These are phyloP conservation scores for Colletotrichum falcatum DNA, from an alignment of 2,329 filamentous ascomycete genomes.

Conservation along the genomic window DNA sequence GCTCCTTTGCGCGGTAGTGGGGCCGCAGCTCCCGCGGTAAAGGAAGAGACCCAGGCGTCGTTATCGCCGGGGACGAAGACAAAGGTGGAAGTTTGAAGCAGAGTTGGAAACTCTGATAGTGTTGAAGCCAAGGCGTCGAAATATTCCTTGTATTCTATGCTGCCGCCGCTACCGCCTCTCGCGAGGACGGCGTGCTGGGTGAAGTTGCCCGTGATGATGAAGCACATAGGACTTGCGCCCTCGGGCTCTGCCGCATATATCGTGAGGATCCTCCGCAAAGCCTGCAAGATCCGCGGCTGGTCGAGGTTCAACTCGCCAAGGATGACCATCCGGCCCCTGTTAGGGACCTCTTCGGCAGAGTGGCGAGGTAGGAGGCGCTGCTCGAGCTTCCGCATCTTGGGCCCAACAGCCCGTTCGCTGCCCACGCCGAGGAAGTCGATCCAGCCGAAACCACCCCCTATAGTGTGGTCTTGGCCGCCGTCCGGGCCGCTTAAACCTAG, in stretches of 20 bases:
- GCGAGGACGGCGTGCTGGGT: slow-evolving; percentile 73
- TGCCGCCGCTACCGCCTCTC: slow-evolving; percentile 78
- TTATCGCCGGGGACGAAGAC: slow-evolving; percentile 96
- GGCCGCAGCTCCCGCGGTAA: slow-evolving; percentile 78
- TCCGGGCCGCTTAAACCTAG: slow-evolving; percentile 76
- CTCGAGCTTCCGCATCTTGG: slow-evolving; percentile 86
- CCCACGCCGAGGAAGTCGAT: slow-evolving; percentile 95
- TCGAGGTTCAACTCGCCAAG: slow-evolving; percentile 90
- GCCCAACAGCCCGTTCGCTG: slow-evolving; percentile 85
- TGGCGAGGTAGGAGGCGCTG: slow-evolving; percentile 69
- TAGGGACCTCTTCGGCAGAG: slow-evolving; percentile 50
- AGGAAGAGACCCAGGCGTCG: slow-evolving; percentile 94
- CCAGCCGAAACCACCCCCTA: slow-evolving; percentile 92
- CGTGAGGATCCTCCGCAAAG: slow-evolving; percentile 81
- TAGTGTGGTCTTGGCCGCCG: slow-evolving; percentile 68
- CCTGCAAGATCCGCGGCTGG: slow-evolving; percentile 82
- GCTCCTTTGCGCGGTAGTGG: slow-evolving; percentile 78
- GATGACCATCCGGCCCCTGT: slow-evolving; percentile 73
- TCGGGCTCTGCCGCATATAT: slow-evolving; percentile 76
- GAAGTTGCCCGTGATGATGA: slow-evolving; percentile 91
- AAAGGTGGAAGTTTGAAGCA: slow-evolving; percentile 85
- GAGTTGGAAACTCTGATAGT: slow-evolving; percentile 83
- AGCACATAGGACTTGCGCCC: slow-evolving; percentile 77
- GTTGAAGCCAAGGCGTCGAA: slow-evolving; percentile 89
- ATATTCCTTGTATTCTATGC: slow-evolving; percentile 96